These are phyloP conservation scores for Fomitiporia mediterranea DNA, from an alignment of 1,284 basidiomycete species.

Conservation along the genomic window DNA sequence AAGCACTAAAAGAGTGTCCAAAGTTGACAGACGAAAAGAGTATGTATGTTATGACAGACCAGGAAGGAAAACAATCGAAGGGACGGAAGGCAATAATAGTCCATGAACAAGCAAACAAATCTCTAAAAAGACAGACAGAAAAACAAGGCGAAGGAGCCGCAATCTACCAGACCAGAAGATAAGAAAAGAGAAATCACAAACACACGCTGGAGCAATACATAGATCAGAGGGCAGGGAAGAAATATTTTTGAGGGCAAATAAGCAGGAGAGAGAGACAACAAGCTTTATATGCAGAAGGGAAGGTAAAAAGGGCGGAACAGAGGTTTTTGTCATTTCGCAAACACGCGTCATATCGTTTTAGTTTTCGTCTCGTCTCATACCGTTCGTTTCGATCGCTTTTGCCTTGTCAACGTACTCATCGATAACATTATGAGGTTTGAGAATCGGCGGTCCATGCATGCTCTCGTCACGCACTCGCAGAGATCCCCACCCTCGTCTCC, in stretches of 20 bases:
- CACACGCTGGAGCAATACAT: background rate
- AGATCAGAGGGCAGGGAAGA: background rate
- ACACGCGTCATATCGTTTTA: no score
- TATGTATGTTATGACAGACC: background rate
- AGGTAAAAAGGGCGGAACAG: background rate
- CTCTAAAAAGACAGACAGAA: background rate
- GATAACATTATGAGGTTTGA: background rate
- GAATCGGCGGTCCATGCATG: background rate
- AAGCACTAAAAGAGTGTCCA: background rate
- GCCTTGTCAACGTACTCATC: no score
- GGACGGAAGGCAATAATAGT: background rate
- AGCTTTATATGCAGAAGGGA: background rate
- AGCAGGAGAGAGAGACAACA: background rate
- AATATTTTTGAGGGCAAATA: background rate
- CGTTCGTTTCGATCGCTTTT: background rate
- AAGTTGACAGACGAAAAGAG: background rate
- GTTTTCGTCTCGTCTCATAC: background rate
- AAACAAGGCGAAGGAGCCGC: background rate
- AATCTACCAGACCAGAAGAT: background rate
- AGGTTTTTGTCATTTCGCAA: background rate
- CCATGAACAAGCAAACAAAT: background rate
- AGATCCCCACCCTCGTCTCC: slow-evolving; percentile 14
- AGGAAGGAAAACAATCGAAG: background rate
- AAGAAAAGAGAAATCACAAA: background rate
- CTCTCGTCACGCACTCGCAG: slow-evolving; percentile 7